These are phyloP conservation scores for Parmales sp. DNA, from an alignment of 108 stramenopile genomes.

Conservation along the genomic window DNA sequence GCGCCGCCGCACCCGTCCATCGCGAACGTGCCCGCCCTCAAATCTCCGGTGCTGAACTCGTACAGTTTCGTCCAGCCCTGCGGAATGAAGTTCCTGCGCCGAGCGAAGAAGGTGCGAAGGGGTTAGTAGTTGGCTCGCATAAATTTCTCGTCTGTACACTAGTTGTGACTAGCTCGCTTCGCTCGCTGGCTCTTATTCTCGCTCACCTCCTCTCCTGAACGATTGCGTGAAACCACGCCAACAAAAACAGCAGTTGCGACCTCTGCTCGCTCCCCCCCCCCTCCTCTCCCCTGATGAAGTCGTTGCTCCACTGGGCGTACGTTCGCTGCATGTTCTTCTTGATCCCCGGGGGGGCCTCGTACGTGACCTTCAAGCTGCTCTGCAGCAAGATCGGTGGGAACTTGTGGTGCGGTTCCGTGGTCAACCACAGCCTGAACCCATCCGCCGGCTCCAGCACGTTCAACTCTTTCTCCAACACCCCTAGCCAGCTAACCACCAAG, in stretches of 20 bases:
- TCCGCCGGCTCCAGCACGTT: conserved; percentile 19
- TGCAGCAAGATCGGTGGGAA: conserved; percentile 47
- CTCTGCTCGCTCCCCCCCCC: background rate
- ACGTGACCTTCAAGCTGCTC: conserved; percentile 47
- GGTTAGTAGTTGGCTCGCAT: no score
- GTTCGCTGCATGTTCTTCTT: conserved; percentile 49
- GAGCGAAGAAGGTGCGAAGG: no score
- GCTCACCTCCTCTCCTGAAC: conserved; percentile 52
- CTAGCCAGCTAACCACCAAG: conserved; percentile 43
- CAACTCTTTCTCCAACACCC: conserved; percentile 30
- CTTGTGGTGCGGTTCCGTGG: conserved; percentile 37
- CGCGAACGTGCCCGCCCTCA: conserved; percentile 37
- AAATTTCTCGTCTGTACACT: no score
- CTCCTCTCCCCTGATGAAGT: conserved; percentile 14
- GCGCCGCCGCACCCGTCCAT: conserved; percentile 18
- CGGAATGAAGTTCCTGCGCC: conserved; percentile 42
- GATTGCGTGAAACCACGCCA: conserved; percentile 50
- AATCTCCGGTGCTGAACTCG: conserved; percentile 45
- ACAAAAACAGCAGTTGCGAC: conserved; percentile 28
- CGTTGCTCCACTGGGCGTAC: conserved; percentile 27
- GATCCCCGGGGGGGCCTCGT: conserved; percentile 50
- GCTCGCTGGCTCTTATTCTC: no score
- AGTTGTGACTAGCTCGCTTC: no score
- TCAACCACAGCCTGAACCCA: conserved; percentile 47
- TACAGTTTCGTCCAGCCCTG: conserved; percentile 59